Conservation (phyloP, 2,329 filamentous ascomycete species). For the Rutstroemia sp. region DNA sequence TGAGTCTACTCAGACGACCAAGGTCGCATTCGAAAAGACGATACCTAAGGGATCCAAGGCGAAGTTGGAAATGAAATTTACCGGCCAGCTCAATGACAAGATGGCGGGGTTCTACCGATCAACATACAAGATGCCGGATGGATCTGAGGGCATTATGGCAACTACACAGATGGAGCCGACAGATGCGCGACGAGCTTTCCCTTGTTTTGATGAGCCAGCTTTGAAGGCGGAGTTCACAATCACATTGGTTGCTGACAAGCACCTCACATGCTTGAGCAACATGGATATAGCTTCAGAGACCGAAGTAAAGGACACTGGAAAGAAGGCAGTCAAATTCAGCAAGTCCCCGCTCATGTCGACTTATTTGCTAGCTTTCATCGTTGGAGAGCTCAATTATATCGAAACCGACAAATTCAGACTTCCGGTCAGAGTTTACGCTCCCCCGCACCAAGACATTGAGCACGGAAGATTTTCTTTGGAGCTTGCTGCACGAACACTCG, state of each 20-base stretch:
- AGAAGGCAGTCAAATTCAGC: conserved; percentile 84
- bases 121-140: conserved; percentile 78
- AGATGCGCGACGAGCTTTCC: conserved; percentile 85
- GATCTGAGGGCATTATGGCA: conserved; percentile 73
- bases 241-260: conserved; percentile 83
- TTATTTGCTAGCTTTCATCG: conserved; percentile 88
- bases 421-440: conserved; percentile 89
- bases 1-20: conserved; percentile 73
- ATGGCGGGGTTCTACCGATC: conserved; percentile 98
- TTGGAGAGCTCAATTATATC: conserved; percentile 89
- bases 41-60: conserved; percentile 71
- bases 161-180: conserved; percentile 96
- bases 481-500: conserved; percentile 79
- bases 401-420: conserved; percentile 88
- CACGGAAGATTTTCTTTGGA: conserved; percentile 87
- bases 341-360: conserved; percentile 92
- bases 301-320: conserved; percentile 58
- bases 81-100: conserved; percentile 78
- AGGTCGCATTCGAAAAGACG: conserved; percentile 66
- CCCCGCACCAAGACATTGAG: conserved; percentile 81
- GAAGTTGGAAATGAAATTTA: conserved; percentile 70
- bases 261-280: conserved; percentile 88
- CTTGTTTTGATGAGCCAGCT: conserved; percentile 92
- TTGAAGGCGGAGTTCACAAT: conserved; percentile 91
- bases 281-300: conserved; percentile 87